phyloP scores from a whole-genome alignment of 106 monocot species.

The Alisma plantagoaquatica region DNA sequence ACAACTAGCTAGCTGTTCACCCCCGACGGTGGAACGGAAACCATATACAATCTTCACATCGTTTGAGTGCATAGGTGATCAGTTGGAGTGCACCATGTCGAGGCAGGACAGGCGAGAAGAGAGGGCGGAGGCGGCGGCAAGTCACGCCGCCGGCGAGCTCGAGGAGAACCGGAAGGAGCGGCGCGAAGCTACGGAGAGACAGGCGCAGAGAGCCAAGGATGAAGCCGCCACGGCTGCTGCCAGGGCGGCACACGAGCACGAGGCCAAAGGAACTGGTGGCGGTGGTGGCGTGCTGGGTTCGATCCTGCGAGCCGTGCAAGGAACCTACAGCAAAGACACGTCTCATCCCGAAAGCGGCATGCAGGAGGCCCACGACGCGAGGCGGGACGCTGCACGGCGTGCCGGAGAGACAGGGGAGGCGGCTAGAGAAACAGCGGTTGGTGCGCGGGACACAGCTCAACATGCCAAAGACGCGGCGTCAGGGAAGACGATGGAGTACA shows the following conservation, averaged over 20 bases:
- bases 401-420: neutral
- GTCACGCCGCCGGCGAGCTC: neutral
- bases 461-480: neutral
- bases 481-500: neutral
- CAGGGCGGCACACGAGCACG: neutral
- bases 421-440: neutral
- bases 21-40: no score
- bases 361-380: neutral
- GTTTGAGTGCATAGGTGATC: no score
- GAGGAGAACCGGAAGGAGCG: neutral
- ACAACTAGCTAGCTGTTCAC: no score
- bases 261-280: neutral
- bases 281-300: neutral
- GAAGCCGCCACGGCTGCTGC: neutral
- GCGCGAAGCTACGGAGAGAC: neutral
- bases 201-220: neutral
- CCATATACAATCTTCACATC: no score
- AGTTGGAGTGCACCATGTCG: no score
- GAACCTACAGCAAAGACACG: no score
- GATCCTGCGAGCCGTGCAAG: neutral
- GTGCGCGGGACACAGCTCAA: neutral
- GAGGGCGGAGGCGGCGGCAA: neutral
- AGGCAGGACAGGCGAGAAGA: neutral
- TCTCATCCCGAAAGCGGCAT: neutral
- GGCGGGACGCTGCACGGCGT: neutral